Evolutionary conservation across 768 basidiomycete genomes (phyloP), one percentile per base, ranked within the genome.

Genomic region (Xanthoconium purpureum): DNA sequence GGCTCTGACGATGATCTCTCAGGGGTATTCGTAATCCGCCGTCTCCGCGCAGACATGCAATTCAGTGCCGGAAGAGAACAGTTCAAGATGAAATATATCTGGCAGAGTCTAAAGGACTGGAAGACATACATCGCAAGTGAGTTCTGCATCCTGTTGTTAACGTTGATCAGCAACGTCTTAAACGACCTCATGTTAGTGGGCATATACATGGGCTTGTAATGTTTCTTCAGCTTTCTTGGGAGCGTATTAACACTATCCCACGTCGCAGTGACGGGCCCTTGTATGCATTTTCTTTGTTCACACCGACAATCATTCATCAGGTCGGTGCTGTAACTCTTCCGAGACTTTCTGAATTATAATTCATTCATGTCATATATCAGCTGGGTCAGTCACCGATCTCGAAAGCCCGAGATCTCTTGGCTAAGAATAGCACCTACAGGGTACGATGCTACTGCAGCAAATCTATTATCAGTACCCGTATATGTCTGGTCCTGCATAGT

Each of bases 401-500:
- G 18, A 38, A 44, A 9, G 5, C 57, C 17, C 42, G 24, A 10
- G 3, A 44, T 15, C 12, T 17, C 14, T 20, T 48, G 46, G 55
- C 32, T 13, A 49, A 52, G 28, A 14, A 43, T 45, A 36, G 40
- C 20, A 55, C 54, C 36, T 24, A 40, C 55, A 81, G 86, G 85
- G 5, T 88, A 79, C 72, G 69, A 72, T 38, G 82, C 87, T 12
- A 89, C 86, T 2, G 69, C 75, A 28, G 87, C 89, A 3, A 91
- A 91, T 64, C 68, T 91, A 12, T 75, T 92, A 15, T 87, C 87
- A 0, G 88, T 91, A 5, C 89, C 89, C 2, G 85, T 90, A 30
- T 91, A 91, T 64, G 80, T 78, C 6, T 88, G 85, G 81, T 83
- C 84, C 18, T 87, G 87, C 61, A 67, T 88, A 37, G 73, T 88